Conservation (phyloP, 2,329 filamentous ascomycete species). For the Fonsecaea monophora region DNA sequence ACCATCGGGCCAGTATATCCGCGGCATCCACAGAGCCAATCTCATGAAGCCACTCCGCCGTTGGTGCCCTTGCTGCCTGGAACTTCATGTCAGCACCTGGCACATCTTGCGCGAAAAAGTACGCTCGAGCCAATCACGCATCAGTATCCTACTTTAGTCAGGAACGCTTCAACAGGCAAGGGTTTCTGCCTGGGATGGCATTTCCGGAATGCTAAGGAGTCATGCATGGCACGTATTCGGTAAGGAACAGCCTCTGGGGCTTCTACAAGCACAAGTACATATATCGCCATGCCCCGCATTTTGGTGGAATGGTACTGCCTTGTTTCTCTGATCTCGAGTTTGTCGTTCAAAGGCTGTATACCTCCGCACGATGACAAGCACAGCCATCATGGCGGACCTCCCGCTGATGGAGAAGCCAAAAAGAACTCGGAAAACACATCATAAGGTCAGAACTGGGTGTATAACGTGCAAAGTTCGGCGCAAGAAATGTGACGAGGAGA, state of each 20-base stretch:
- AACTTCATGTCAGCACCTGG: slow-evolving; percentile 22
- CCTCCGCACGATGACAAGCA: slow-evolving; percentile 15
- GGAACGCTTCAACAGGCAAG: slow-evolving; percentile 12
- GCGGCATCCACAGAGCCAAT: slow-evolving; percentile 7
- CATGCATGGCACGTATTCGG: slow-evolving; percentile 23
- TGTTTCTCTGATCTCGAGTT: neutral
- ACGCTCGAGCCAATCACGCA: slow-evolving; percentile 31
- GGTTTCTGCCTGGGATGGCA: neutral
- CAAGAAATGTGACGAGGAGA: slow-evolving; percentile 46
- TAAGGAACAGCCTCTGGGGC: neutral
- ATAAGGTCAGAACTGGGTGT: slow-evolving; percentile 40
- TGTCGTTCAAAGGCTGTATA: neutral
- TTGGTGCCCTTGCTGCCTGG: slow-evolving; percentile 15
- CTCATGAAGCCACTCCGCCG: neutral
- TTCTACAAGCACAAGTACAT: neutral
- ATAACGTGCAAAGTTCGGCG: slow-evolving; percentile 42
- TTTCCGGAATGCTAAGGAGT: slow-evolving; percentile 1
- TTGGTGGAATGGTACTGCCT: neutral
- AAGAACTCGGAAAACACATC: slow-evolving; percentile 37
- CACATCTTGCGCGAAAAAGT: slow-evolving; percentile 12
- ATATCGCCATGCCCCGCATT: slow-evolving; percentile 13
- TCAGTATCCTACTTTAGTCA: neutral
- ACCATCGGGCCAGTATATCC: neutral
- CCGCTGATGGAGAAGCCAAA: slow-evolving; percentile 27
- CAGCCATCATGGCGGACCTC: slow-evolving; percentile 17